Base-by-base conservation (phyloP, 768 basidiomycete genomes). In the Agaricus subrufescens region DNA sequence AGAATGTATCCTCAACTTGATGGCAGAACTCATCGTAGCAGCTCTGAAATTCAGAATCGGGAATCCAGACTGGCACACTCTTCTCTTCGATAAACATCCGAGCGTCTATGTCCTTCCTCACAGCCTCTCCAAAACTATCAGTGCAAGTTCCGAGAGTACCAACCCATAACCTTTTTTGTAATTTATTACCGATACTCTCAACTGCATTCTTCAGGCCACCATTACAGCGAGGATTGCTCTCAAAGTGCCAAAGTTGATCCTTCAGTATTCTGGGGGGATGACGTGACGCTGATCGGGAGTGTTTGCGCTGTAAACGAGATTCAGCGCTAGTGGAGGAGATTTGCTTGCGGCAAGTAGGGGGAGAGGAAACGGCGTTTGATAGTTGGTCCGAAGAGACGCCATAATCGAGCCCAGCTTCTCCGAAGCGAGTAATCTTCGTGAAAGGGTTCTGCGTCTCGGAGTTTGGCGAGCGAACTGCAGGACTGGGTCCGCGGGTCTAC, bases 21-120 rank as follows among this genome's bases (percentile, higher is more conserved):
- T 94, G 91, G 64, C 91, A 94, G 67, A 91, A 94, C 61, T 89
- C 86, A 66, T 92, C 90, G 60, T 94, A 94, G 65, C 82, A 86
- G 49, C 82, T 83, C 58, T 83, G 77, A 59, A 94, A 92, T 63
- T 90, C 90, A 1, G 79, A 77, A 63, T 90, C 87, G 0, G 87
- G 85, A 53, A 94, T 86, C 91, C 90, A 93, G 19, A 93, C 87
- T 0, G 89, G 76, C 1, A 76, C 23, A 58, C 72, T 71, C 1
- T 68, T 63, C 7, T 69, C 64, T 46, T 76, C 69, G 2, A 65
- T 61, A 60, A 82, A 71, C 63, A 81, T 71, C 11, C 80, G 71
- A 30, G 66, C 61, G 59, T 90, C 83, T 59, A 91, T 77, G 31
- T 78, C 80, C 25, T 69, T 67, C 52, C 82, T 76, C 3, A 88